Base-by-base conservation (phyloP, 164 flowering plant species). In the Kingdonia uniflora region DNA sequence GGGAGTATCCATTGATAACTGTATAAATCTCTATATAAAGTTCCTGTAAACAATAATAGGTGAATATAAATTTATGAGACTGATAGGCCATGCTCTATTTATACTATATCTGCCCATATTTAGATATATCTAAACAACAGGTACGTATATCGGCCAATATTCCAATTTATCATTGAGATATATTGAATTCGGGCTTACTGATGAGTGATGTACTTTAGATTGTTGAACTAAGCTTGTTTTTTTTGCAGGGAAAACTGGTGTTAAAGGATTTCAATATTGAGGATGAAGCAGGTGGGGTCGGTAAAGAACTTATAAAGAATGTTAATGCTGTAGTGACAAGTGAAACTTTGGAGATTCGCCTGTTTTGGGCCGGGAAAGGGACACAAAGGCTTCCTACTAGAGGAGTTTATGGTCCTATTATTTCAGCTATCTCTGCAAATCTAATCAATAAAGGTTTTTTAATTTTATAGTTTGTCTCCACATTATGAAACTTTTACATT, bases 291-390 rank as follows among this genome's bases (percentile, higher is more conserved):
- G 68, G 69, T 13, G 77, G 80, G 14, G 55, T 51, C 35, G 46
- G 50, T 15, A 71, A 58, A 42, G 58, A 20, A 46, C 19, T 58
- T 24, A 42, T 60, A 26, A 63, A 22, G 39, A 49, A 12, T 2
- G 65, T 63, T 56, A 49, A 17, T 46, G 75, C 63, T 14, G 39
- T 14, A 45, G 80, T 76, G 16, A 62, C 49, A n/a, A 50, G 35
- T 40, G 49, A 41, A 23, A 71, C 69, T 17, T 42, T 76, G 14
- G 77, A 73, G 24, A 76, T 76, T 15, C 67, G 65, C 25, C 64
- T 76, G 10, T 33, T 56, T 47, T 76, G 79, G 79, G 67, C 74
- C 33, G 76, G 79, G 17, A 72, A 72, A 65, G 78, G 81, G 43
- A 69, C 81, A 25, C 55, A 58, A 11, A 29, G 48, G 46, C 54